Conservation (phyloP, 1,284 basidiomycete species). For the Leccinum solheimii region DNA sequence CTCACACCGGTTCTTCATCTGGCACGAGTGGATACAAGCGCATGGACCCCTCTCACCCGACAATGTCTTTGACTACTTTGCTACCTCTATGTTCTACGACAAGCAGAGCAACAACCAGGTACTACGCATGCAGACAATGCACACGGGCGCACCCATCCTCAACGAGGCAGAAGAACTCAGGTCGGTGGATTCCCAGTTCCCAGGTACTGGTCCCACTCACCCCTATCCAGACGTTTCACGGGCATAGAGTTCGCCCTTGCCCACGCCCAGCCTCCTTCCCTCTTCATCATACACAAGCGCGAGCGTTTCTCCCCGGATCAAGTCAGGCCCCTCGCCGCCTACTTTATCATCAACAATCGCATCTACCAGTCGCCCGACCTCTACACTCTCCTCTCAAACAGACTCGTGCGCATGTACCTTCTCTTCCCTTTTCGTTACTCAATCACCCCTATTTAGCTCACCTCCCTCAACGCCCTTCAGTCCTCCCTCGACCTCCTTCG, state of each 20-base stretch:
- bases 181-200: conserved; percentile 41
- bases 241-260: conserved; percentile 83
- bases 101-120: conserved; percentile 88
- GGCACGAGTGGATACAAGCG: conserved; percentile 82
- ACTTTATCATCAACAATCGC: conserved; percentile 83
- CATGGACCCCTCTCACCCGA: conserved; percentile 72
- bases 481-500: conserved; percentile 70
- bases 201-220: conserved; percentile 4
- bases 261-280: conserved; percentile 70
- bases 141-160: conserved; percentile 65
- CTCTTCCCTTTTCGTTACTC: neutral
- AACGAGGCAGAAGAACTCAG: conserved; percentile 81
- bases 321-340: conserved; percentile 74
- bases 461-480: conserved; percentile 71
- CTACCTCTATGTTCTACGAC: conserved; percentile 86
- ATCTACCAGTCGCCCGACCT: conserved; percentile 86
- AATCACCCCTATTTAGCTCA: conserved; percentile 48
- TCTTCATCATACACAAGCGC: conserved; percentile 86
- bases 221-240: conserved; percentile 63
- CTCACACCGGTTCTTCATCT: conserved; percentile 78
- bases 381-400: conserved; percentile 78
- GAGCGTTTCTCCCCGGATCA: conserved; percentile 77
- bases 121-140: conserved; percentile 85
- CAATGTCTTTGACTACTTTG: conserved; percentile 85
- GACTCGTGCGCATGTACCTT: conserved; percentile 50